Evolutionary conservation across 192 early-diverging fungal genomes (phyloP), one percentile per base, ranked within the genome.

Genomic region (Coemansia sp.): DNA sequence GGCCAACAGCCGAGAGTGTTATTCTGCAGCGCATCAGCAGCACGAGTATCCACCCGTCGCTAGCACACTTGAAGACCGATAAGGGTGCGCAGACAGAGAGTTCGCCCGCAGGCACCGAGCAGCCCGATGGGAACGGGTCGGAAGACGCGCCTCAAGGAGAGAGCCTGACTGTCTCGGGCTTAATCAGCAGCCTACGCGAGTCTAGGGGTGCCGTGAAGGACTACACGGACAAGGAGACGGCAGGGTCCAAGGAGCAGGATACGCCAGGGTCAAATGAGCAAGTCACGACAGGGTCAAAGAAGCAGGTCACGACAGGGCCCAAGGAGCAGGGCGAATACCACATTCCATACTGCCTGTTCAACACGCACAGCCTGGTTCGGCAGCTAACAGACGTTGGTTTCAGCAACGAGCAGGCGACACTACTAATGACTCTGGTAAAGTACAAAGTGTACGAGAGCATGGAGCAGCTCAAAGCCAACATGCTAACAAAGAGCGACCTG

Each of bases 371-470:
- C 43, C 59, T 93, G 16, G 87, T 95, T 16, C 60, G 68, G 26
- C 77, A 85, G 54, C 69, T 95, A 19, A 84, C 88, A 43, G 67
- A 70, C 1, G 82, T 87, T 53, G 90, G 90, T 3, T 90, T 92
- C 54, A 84, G 84, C 9, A 70, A 89, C 17, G 80, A 70, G 26
- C 93, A 95, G 73, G 86, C 92, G 0, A 87, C 87, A 8, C 79
- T 85, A 16, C 75, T 93, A 25, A 93, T 92, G 93, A 81, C 83
- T 29, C 82, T 83, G 29, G 89, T 93, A 56, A 90, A 91, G 67
- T 82, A 83, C 17, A 77, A 85, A 17, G 75, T 94, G 63, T 57
- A 75, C 37, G 52, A 56, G 14, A 27, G 25, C 9, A 64, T 80
- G 56, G 65, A 57, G 27, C 59, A 31, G 9, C 62, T 80, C 12